A percentile compares a stretch with the other conserved stretches of the same genome.
These are phyloP conservation scores for Tagetes patula DNA, from an alignment of 129 eudicot species.

Conservation along the genomic window DNA sequence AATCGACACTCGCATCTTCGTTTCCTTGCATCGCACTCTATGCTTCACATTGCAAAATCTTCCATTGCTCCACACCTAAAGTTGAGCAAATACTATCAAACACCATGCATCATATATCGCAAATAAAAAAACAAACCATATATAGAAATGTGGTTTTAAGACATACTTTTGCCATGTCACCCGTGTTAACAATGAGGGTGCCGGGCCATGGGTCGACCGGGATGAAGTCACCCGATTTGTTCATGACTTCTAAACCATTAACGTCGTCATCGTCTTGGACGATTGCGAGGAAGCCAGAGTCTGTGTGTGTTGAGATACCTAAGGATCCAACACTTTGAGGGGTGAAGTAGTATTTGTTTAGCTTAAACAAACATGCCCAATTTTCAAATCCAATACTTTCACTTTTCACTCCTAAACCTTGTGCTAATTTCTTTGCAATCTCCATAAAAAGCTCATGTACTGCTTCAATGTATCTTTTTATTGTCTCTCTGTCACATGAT, in stretches of 20 bases:
- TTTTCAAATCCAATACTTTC: constrained; percentile 39
- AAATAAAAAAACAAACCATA: not conserved
- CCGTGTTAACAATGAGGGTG: constrained; percentile 66
- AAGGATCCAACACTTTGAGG: constrained; percentile 51
- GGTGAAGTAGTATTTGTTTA: constrained; percentile 71
- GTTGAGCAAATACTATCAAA: not conserved
- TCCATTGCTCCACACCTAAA: constrained; percentile 82
- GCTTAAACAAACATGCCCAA: constrained; percentile 73
- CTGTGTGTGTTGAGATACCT: constrained; percentile 79
- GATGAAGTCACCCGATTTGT: constrained; percentile 41
- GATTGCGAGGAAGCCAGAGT: constrained; percentile 76
- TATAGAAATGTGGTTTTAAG: not conserved
- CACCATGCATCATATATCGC: not conserved
- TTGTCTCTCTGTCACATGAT: constrained; percentile 43
- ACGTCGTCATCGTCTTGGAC: constrained; percentile 81
- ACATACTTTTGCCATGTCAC: constrained; percentile 70
- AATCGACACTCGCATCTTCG: constrained; percentile 56
- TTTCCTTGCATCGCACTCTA: constrained; percentile 61
- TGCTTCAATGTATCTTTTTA: constrained; percentile 58
- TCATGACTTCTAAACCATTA: constrained; percentile 86
- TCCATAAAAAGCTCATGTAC: constrained; percentile 43
- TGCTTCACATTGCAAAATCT: constrained; percentile 66
- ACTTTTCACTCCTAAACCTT: constrained; percentile 48
- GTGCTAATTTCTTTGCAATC: constrained; percentile 46
- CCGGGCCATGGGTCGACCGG: constrained; percentile 75